A percentile compares a stretch with the other conserved stretches of the same genome.
phyloP scores from a whole-genome alignment of 257 asterid species.

The Solanum megistacrolobum region DNA sequence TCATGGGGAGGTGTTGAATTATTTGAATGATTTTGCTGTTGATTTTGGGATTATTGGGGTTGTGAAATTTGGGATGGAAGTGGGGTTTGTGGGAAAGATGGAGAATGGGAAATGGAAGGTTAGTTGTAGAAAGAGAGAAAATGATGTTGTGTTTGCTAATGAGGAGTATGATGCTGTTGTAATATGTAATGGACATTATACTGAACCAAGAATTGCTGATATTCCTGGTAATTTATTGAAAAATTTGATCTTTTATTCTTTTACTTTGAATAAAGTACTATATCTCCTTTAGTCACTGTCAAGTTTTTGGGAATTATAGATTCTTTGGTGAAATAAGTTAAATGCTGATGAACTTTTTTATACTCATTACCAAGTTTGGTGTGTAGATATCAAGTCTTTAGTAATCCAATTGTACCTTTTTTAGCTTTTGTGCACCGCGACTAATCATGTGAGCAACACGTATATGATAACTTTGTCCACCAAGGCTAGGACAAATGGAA shows the following conservation, averaged over 20 bases:
- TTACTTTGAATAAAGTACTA: not conserved
- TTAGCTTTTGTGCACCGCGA: too few relatives aligned
- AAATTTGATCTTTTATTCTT: not conserved
- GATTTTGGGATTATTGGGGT: slow-evolving; percentile 52
- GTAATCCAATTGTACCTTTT: not conserved
- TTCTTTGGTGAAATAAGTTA: not conserved
- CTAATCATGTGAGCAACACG: too few relatives aligned
- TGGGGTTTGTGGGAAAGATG: slow-evolving; percentile 34
- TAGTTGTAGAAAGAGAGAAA: slow-evolving; percentile 25
- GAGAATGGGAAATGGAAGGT: slow-evolving; percentile 63
- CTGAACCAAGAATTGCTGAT: slow-evolving; percentile 77
- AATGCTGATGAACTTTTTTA: not conserved
- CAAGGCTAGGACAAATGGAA: not conserved
- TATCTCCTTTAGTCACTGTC: not conserved
- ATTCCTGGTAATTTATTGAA: slow-evolving; percentile 47
- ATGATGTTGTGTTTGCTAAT: slow-evolving; percentile 12
- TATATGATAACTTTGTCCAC: not conserved
- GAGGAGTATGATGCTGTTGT: slow-evolving; percentile 89
- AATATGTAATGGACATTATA: slow-evolving; percentile 73
- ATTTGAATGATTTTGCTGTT: slow-evolving; percentile 53
- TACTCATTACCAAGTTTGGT: not conserved
- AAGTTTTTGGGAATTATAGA: not conserved
- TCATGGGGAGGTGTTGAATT: slow-evolving; percentile 63
- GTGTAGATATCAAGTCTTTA: not conserved
- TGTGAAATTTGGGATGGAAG: slow-evolving; percentile 76